phyloP scores from a whole-genome alignment of 2,329 filamentous ascomycete genomes.

The Aschersonia sp. region DNA sequence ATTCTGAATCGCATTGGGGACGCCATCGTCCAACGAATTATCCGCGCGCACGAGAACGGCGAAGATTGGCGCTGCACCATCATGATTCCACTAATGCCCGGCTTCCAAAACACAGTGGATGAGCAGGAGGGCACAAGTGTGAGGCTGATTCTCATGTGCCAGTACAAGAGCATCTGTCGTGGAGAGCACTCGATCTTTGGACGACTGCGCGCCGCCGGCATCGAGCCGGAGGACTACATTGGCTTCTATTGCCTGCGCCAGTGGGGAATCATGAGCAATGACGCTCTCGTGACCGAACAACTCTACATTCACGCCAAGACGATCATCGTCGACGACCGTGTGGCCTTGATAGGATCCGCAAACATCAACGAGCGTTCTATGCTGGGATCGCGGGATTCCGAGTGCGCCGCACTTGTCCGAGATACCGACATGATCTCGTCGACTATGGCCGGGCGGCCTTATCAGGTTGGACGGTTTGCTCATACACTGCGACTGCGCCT shows the following conservation, averaged over 20 bases:
- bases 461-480: conserved; percentile 81
- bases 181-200: conserved; percentile 89
- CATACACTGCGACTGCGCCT: conserved; percentile 84
- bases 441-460: conserved; percentile 79
- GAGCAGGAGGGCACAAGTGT: conserved; percentile 90
- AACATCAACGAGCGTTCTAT: conserved; percentile 98
- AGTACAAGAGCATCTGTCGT: conserved; percentile 90
- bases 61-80: conserved; percentile 87
- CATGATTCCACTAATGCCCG: conserved; percentile 91
- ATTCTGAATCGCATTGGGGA: conserved; percentile 92
- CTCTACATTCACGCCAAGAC: conserved; percentile 97
- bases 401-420: conserved; percentile 77
- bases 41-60: conserved; percentile 66
- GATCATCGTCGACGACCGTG: conserved; percentile 88
- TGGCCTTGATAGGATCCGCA: conserved; percentile 88
- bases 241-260: conserved; percentile 85
- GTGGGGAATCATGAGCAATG: conserved; percentile 83
- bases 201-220: conserved; percentile 60
- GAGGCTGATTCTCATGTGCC: conserved; percentile 89
- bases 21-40: conserved; percentile 82
- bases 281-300: conserved; percentile 82
- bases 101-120: conserved; percentile 93
- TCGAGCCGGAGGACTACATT: conserved; percentile 91
- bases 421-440: conserved; percentile 90
- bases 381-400: conserved; percentile 82